phyloP scores from a whole-genome alignment of 2,329 filamentous ascomycete species.

The Cladosporium sp. region DNA sequence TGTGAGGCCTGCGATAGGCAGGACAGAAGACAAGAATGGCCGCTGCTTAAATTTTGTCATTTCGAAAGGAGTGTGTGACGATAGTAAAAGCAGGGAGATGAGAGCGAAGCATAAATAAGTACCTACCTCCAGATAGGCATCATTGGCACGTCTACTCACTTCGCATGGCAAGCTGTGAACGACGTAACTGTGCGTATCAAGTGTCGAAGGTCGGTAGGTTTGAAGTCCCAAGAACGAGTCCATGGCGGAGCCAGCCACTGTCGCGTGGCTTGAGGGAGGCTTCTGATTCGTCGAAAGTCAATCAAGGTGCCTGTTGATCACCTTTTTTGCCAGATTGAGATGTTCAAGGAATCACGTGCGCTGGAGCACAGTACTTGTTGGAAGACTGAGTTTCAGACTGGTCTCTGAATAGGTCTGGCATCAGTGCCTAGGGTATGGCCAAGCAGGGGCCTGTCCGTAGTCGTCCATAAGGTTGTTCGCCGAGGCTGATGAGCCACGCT shows the following conservation, averaged over 20 bases:
- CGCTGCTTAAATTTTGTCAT: constrained; percentile 2
- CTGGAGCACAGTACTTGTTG: too few species aligned
- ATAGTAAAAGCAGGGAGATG: not conserved
- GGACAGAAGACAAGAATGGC: not conserved
- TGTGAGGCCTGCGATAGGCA: not conserved
- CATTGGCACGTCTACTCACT: not conserved
- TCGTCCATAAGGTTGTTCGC: not conserved
- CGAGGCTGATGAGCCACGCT: not conserved
- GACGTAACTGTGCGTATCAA: constrained; percentile 4
- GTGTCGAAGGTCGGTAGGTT: not conserved
- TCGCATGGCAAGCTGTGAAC: not conserved
- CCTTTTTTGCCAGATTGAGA: not conserved
- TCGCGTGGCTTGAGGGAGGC: constrained; percentile 12
- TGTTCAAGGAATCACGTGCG: not conserved
- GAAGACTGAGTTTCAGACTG: not conserved
- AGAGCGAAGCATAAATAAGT: not conserved
- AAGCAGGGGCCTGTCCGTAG: not conserved
- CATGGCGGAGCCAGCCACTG: constrained; percentile 1
- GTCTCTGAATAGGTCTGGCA: not conserved
- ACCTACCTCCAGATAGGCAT: not conserved
- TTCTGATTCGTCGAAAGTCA: constrained; percentile 4
- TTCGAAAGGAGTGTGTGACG: not conserved
- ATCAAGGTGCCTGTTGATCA: constrained; percentile 17
- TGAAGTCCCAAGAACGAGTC: constrained; percentile 10
- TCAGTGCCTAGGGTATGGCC: not conserved